Conservation (phyloP, 2,329 filamentous ascomycete genomes). For the Cadophora sp. region DNA sequence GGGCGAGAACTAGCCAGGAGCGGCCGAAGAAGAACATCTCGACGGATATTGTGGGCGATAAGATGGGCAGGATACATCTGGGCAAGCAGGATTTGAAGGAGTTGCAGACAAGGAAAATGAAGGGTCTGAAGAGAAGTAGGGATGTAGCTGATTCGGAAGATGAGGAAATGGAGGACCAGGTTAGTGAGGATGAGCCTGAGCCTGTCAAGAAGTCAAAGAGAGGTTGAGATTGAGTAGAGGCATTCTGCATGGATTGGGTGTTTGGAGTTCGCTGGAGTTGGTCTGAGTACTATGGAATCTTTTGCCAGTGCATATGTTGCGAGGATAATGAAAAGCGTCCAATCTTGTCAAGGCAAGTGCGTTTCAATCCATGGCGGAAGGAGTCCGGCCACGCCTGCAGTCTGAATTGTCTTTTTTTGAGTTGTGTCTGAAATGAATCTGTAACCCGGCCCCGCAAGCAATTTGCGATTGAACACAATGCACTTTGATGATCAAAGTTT, state of each 20-base stretch:
- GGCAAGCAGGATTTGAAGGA: conserved; percentile 87
- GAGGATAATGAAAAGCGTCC: not conserved
- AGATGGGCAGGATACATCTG: conserved; percentile 91
- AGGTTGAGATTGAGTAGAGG: conserved; percentile 21
- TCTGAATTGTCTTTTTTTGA: too few species aligned
- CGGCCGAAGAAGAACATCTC: conserved; percentile 95
- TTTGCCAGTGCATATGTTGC: not conserved
- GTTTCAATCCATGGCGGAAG: not conserved
- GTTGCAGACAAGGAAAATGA: conserved; percentile 98
- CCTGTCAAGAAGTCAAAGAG: conserved; percentile 41
- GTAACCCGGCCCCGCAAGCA: too few species aligned
- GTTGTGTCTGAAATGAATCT: too few species aligned
- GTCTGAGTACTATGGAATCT: not conserved
- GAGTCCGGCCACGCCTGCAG: too few species aligned
- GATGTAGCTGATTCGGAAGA: conserved; percentile 64
- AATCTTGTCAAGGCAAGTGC: not conserved
- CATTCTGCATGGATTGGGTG: conserved; percentile 33
- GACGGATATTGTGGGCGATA: conserved; percentile 92
- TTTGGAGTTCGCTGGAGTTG: conserved; percentile 33
- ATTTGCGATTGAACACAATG: too few species aligned
- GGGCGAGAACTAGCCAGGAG: conserved; percentile 76
- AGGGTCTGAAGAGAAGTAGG: conserved; percentile 88
- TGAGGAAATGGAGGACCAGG: conserved; percentile 55
- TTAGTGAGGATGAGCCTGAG: conserved; percentile 42
- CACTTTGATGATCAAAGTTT: not conserved